phyloP scores from a whole-genome alignment of 495 filamentous ascomycete species.

The Penicillium dipodomyicola region DNA sequence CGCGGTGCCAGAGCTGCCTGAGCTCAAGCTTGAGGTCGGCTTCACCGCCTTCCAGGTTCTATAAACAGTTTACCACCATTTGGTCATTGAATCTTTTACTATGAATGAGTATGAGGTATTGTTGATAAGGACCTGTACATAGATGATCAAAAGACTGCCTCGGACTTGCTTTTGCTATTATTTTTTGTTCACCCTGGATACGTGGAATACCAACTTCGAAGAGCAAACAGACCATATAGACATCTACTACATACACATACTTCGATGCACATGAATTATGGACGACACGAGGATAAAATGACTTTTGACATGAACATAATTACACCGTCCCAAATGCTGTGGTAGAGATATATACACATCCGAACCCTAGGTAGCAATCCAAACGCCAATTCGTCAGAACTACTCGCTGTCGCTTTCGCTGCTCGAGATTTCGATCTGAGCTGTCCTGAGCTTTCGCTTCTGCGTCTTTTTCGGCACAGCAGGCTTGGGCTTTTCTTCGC shows the following conservation, averaged over 20 bases:
- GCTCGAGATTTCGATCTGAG: conserved; percentile 31
- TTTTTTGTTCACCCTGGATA: neutral
- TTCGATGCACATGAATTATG: neutral
- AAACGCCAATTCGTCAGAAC: neutral
- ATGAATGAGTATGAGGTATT: neutral
- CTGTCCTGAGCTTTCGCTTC: conserved; percentile 30
- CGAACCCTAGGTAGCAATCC: conserved; percentile 10
- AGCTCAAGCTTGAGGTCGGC: conserved; percentile 40
- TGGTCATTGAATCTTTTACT: neutral
- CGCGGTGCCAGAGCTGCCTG: conserved; percentile 48
- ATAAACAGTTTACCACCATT: neutral
- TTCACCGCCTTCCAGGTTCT: conserved; percentile 27
- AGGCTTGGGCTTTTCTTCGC: conserved; percentile 3
- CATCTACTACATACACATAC: neutral
- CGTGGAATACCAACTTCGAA: neutral
- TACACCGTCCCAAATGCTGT: conserved; percentile 20
- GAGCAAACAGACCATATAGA: neutral
- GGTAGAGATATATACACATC: conserved; percentile 21
- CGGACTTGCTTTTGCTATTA: neutral
- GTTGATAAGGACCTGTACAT: neutral
- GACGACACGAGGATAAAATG: conserved; percentile 2
- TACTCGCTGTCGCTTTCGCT: conserved; percentile 35
- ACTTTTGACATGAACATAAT: conserved; percentile 14
- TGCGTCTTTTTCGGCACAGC: conserved; percentile 31
- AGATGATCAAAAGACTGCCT: neutral